Evolutionary conservation across 371 early-diverging fungal species (phyloP).

Genomic region (Rhizopus sp.): DNA sequence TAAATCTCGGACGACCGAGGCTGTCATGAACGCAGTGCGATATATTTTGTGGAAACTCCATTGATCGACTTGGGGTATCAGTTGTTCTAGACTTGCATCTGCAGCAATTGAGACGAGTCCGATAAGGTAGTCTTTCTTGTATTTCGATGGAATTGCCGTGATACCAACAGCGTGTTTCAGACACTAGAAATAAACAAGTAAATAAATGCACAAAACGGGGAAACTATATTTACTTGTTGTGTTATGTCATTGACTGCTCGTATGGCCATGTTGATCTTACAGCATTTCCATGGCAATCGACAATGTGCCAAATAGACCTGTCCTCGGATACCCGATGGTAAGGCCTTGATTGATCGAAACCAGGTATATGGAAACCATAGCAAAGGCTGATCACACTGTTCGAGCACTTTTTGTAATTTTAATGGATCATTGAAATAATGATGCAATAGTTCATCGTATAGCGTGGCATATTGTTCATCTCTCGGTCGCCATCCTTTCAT

Average conservation of each 20-base stretch:
- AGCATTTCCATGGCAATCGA: slow-evolving; percentile 9
- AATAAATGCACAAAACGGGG: background rate
- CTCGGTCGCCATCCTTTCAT: slow-evolving; percentile 24
- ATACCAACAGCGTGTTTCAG: slow-evolving; percentile 16
- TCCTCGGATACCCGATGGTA: slow-evolving; percentile 22
- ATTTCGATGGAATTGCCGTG: slow-evolving; percentile 14
- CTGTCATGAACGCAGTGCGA: slow-evolving; percentile 8
- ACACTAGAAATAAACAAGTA: background rate
- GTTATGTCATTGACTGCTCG: slow-evolving; percentile 6
- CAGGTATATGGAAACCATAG: slow-evolving; percentile 21
- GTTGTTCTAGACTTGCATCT: slow-evolving; percentile 18
- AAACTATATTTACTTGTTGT: background rate
- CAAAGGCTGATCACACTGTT: slow-evolving; percentile 3
- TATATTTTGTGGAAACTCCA: slow-evolving; percentile 21
- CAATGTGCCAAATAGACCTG: slow-evolving; percentile 20
- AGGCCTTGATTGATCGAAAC: slow-evolving; percentile 9
- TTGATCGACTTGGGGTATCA: slow-evolving; percentile 27
- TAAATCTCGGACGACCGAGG: slow-evolving; percentile 17
- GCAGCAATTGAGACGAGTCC: slow-evolving; percentile 18
- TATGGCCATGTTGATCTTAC: background rate
- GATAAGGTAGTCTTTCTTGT: slow-evolving; percentile 7
- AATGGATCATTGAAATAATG: slow-evolving; percentile 19
- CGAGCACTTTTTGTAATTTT: slow-evolving; percentile 4
- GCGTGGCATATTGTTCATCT: slow-evolving; percentile 1
- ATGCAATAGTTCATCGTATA: slow-evolving; percentile 22